phyloP scores from a whole-genome alignment of 23 red algal genomes.

The Gracilaria caudata region DNA sequence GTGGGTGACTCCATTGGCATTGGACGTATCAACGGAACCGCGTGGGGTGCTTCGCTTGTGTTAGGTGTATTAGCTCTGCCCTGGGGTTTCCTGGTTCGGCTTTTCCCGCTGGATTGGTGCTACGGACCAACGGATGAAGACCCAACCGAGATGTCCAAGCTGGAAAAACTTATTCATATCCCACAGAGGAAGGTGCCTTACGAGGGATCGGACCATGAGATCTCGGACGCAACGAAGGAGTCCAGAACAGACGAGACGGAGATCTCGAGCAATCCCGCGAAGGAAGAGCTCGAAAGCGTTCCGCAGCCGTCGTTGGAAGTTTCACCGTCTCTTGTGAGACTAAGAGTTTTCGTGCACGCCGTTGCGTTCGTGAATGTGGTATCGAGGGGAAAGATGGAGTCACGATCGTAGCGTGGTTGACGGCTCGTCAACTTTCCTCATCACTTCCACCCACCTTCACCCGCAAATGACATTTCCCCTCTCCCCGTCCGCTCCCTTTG shows the following conservation, averaged over 20 bases:
- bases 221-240: slow-evolving; percentile 18
- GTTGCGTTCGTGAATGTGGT: slow-evolving; percentile 90
- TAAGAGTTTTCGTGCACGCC: slow-evolving; percentile 85
- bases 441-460: neutral
- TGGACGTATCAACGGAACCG: slow-evolving; percentile 49
- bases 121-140: slow-evolving; percentile 82
- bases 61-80: slow-evolving; percentile 73
- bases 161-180: slow-evolving; percentile 72
- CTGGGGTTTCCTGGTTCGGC: slow-evolving; percentile 76
- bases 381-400: slow-evolving; percentile 49
- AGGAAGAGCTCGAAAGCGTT: slow-evolving; percentile 29
- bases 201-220: slow-evolving; percentile 25
- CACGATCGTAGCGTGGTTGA: neutral
- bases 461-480: neutral
- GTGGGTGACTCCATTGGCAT: slow-evolving; percentile 85
- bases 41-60: slow-evolving; percentile 68
- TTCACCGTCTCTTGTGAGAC: slow-evolving; percentile 44
- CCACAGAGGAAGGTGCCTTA: slow-evolving; percentile 49
- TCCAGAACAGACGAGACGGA: slow-evolving; percentile 40
- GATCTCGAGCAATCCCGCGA: slow-evolving; percentile 6
- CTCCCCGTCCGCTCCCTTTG: neutral
- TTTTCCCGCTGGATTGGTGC: slow-evolving; percentile 82
- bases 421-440: neutral
- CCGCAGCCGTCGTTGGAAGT: neutral
- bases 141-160: slow-evolving; percentile 68